phyloP scores from a whole-genome alignment of 306 rosid genomes.

The Macrotyloma uniflorum region DNA sequence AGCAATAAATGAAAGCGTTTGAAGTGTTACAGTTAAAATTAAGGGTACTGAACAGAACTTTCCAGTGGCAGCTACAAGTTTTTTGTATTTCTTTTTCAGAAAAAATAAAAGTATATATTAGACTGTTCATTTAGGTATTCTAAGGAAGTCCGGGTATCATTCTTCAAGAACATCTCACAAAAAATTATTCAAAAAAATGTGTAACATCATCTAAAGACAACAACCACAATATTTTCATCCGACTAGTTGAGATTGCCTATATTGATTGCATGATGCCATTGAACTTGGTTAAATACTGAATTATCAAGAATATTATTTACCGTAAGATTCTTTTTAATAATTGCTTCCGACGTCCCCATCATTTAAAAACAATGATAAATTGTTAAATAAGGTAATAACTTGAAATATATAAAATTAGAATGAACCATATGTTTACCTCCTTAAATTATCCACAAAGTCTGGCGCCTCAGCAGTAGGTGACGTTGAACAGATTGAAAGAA shows the following conservation, averaged over 20 bases:
- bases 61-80: neutral
- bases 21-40: conserved; percentile 11
- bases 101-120: neutral
- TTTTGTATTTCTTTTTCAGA: neutral
- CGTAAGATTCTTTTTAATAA: neutral
- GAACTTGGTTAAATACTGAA: neutral
- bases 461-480: conserved; percentile 87
- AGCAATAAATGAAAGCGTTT: conserved; percentile 12
- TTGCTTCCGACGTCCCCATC: neutral
- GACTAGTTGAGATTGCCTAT: neutral
- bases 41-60: neutral
- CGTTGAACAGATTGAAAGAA: conserved; percentile 75
- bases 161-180: neutral
- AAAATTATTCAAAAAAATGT: neutral
- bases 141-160: neutral
- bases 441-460: conserved; percentile 66
- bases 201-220: neutral
- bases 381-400: neutral
- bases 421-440: conserved; percentile 55
- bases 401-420: conserved; percentile 15
- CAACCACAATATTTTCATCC: neutral
- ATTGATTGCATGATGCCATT: neutral
- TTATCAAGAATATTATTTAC: neutral
- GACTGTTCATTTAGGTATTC: neutral
- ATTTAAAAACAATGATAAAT: conserved; percentile 15